Percentiles rank a stretch among this genome's conserved stretches.
These are phyloP conservation scores for Calonectria fujianensis DNA, from an alignment of 2,329 filamentous ascomycete species.

Conservation along the genomic window DNA sequence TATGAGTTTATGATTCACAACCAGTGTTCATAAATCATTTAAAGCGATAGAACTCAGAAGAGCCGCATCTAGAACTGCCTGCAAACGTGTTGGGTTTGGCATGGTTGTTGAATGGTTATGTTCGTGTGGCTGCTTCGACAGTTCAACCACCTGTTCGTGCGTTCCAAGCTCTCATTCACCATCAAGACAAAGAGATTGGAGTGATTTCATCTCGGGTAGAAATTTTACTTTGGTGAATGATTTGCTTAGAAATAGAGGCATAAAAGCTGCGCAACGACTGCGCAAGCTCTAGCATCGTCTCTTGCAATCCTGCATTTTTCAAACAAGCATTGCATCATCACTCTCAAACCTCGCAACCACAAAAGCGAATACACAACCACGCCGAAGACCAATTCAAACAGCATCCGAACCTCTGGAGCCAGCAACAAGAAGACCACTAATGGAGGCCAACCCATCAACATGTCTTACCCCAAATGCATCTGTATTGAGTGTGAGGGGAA, in stretches of 20 bases:
- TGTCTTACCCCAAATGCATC: neutral
- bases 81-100: too few species aligned
- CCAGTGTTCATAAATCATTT: too few species aligned
- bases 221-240: neutral
- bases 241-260: neutral
- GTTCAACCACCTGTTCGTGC: neutral
- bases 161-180: neutral
- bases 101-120: too few species aligned
- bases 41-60: too few species aligned
- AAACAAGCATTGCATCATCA: neutral
- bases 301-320: neutral
- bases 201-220: neutral
- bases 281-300: neutral
- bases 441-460: neutral
- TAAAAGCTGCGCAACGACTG: neutral
- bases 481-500: conserved; percentile 8
- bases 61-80: too few species aligned
- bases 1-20: too few species aligned
- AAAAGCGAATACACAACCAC: neutral
- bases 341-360: neutral
- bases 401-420: neutral
- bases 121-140: too few species aligned
- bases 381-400: neutral
- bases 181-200: neutral
- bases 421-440: neutral